Conservation (phyloP, 2,329 filamentous ascomycete species). For the Fusarium verticillioides region DNA sequence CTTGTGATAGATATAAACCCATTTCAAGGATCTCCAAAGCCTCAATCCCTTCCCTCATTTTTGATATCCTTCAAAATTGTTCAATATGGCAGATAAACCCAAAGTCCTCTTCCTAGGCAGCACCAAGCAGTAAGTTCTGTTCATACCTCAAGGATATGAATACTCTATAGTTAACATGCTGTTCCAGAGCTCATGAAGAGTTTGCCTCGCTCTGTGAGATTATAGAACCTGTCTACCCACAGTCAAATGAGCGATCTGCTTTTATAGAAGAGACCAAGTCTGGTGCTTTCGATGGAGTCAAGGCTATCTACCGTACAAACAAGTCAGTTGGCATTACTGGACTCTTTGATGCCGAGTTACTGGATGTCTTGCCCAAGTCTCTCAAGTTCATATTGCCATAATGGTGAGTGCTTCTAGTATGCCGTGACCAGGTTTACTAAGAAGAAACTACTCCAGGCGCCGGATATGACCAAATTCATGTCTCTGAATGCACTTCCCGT, state of each 20-base stretch:
- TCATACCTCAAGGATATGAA: background rate
- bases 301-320: constrained; percentile 78
- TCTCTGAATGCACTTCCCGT: constrained; percentile 74
- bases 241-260: constrained; percentile 68
- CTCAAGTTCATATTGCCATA: constrained; percentile 70
- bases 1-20: background rate
- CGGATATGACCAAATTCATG: constrained; percentile 86
- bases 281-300: constrained; percentile 73
- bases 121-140: constrained; percentile 52
- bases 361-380: constrained; percentile 64
- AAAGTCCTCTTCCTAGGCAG: constrained; percentile 55
- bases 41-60: background rate
- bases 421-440: background rate
- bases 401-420: constrained; percentile 56
- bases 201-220: constrained; percentile 71
- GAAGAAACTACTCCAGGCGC: constrained; percentile 64
- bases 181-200: constrained; percentile 50
- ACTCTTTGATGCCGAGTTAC: constrained; percentile 75
- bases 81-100: constrained; percentile 43
- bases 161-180: background rate
- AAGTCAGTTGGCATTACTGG: constrained; percentile 73
- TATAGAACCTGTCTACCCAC: constrained; percentile 73
- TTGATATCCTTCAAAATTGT: background rate
- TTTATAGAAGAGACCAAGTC: constrained; percentile 76
- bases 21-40: background rate